Evolutionary conservation across 2,329 filamentous ascomycete species (phyloP), one percentile per base, ranked within the genome.

Genomic region (Elsinoe ampelina): DNA sequence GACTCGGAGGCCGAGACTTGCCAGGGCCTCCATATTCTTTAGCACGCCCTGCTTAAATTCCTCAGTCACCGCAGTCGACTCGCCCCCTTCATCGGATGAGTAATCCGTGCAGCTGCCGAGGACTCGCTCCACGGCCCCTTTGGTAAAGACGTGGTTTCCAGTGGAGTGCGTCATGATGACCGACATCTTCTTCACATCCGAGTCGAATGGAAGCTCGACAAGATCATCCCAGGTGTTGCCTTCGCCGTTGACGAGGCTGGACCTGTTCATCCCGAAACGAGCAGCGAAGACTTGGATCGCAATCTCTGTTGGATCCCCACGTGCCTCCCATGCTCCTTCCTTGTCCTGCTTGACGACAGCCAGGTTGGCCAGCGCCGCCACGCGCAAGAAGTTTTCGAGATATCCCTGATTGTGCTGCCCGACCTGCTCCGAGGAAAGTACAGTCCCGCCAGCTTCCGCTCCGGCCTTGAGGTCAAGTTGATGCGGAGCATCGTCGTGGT

Each of bases 101-200:
- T 68, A 70, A 0, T 77, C 78, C 1, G 41, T 43, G 68, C 85
- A 89, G 1, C 80, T 79, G 2, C 80, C 78, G 13, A 89, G 72
- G 30, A 89, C 77, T 39, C 84, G 77, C 65, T 89, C 85, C 3
- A 87, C 85, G 1, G 86, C 86, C 51, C 83, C 83, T 65, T 85
- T 85, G 58, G 81, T 82, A 62, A 83, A 83, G 48, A 81, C 71
- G 68, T 70, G 75, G 19, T 67, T 61, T 15, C 62, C 62, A 20
- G 70, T 67, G 1, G 65, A 66, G 6, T 77, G 68, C 41, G 75
- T 65, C 67, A 85, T 86, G 55, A 87, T 82, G 35, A 87, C 84
- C 0, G 84, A 86, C 85, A 89, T 89, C 63, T 84, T 86, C 73
- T 89, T 89, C 60, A 88, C 79, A 58, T 81, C 81, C 0, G 84